Evolutionary conservation across 257 asterid species (phyloP), one percentile per base, ranked within the genome.

Genomic region (Solanum gracilifrons): DNA sequence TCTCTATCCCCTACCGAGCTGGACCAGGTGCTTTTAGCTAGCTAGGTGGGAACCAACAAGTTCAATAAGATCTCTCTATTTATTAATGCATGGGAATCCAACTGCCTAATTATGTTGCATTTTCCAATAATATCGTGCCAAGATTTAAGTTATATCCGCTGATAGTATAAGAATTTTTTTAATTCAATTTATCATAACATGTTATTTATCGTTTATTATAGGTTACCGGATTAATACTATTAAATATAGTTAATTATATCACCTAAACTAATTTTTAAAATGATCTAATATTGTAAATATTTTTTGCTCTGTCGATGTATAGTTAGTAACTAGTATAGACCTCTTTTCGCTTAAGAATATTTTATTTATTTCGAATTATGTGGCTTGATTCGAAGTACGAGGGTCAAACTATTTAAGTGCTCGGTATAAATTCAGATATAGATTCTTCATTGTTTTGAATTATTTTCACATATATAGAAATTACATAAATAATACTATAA

Each of bases 321-420:
- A 29, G 20, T 25, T 27, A 68, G 62, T 51, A 51, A 51, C 62
- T 51, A 48, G 33, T 6, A 27, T 68, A 27, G 6, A 29, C n/a
- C 7, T 2, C 11, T 69, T 31, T 16, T 2, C 5, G 13, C n/a
- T 29, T 31, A 16, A 71, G 25, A 71, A 71, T 7, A 9, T 68
- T 13, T 0, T 13, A 18, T 68, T 13, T 12, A 3, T 27, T 68
- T 68, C 0, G 1, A 13, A 13, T 68, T 68, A 13, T 0, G 74
- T 12, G 8, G 2, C 21, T 66, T 25, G 1, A 11, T 66, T 12
- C 5, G 2, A 1, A 66, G 33, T 25, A 66, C 0, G 1, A 27
- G 20, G 9, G 1, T 66, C 20, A 12, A 27, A 66, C 3, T 27
- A 0, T 0, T 0, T 0, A 0, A 64, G 10, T 64, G 9, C 4